Evolutionary conservation across 345 rosid species (phyloP).

Genomic region (Sapria himalayana): DNA sequence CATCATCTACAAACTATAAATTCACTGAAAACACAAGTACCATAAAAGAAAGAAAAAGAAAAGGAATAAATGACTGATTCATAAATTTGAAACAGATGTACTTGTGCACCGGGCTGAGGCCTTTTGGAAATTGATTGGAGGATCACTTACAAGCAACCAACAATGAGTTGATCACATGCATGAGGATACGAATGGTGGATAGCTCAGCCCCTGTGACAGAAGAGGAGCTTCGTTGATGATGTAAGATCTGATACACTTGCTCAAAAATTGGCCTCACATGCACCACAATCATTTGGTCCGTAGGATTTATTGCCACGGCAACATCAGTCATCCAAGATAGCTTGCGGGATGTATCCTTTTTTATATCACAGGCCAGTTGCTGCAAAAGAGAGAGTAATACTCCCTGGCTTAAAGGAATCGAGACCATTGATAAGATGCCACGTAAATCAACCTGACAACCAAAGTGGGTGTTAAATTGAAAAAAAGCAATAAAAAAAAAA

Average conservation of each 20-base stretch:
- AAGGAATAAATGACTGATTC: no score
- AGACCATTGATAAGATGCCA: slow-evolving; percentile 26
- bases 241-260: slow-evolving; percentile 52
- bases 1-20: no score
- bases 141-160: slow-evolving; percentile 39
- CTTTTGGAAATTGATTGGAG: no score
- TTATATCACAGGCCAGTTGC: slow-evolving; percentile 59
- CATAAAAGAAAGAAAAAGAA: no score
- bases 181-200: slow-evolving; percentile 33
- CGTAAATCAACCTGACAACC: slow-evolving; percentile 50
- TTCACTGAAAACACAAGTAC: no score
- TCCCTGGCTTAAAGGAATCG: slow-evolving; percentile 73
- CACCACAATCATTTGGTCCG: slow-evolving; percentile 39
- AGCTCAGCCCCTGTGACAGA: slow-evolving; percentile 20
- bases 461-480: no score
- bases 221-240: slow-evolving; percentile 29
- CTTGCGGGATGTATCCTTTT: slow-evolving; percentile 39
- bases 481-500: no score
- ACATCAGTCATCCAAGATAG: slow-evolving; percentile 71
- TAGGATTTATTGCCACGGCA: slow-evolving; percentile 48
- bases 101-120: no score
- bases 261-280: slow-evolving; percentile 52
- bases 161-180: slow-evolving; percentile 55
- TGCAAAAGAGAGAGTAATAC: slow-evolving; percentile 68
- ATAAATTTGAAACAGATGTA: no score